Evolutionary conservation across 331 rosid species (phyloP).

Genomic region (Malus hybrid): DNA sequence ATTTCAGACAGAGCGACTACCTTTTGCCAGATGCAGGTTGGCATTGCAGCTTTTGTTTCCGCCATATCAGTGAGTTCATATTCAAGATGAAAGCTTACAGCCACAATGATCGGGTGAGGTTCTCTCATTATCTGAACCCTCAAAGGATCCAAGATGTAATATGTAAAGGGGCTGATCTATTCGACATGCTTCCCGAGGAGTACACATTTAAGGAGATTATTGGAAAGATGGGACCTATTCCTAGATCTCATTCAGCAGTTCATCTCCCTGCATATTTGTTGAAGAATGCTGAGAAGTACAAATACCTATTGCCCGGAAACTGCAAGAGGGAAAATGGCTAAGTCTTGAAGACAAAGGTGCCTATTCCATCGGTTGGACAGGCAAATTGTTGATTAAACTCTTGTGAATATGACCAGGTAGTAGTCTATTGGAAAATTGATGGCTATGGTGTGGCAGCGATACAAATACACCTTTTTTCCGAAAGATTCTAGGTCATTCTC

Average conservation of each 20-base stretch:
- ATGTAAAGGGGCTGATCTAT: conserved; percentile 76
- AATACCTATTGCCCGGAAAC: conserved; percentile 76
- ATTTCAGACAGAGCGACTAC: conserved; percentile 57
- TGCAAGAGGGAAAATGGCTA: conserved; percentile 89
- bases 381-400: conserved; percentile 6
- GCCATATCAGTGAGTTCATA: conserved; percentile 57
- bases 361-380: background rate
- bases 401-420: conserved; percentile 15
- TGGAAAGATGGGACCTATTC: conserved; percentile 84
- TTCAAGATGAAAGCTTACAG: conserved; percentile 97
- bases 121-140: conserved; percentile 72
- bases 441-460: conserved; percentile 15
- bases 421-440: conserved; percentile 29
- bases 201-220: conserved; percentile 84
- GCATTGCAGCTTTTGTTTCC: conserved; percentile 97
- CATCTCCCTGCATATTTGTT: conserved; percentile 79
- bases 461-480: conserved; percentile 15
- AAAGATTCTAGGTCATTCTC: conserved; percentile 32
- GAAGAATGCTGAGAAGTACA: conserved; percentile 62
- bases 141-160: conserved; percentile 69
- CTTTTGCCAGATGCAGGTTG: conserved; percentile 76
- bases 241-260: conserved; percentile 80
- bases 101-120: conserved; percentile 75
- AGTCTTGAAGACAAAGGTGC: conserved; percentile 19
- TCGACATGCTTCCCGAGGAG: conserved; percentile 94